These are phyloP conservation scores for Phytophthora chlamydospora DNA, from an alignment of 352 stramenopile species.

Conservation along the genomic window DNA sequence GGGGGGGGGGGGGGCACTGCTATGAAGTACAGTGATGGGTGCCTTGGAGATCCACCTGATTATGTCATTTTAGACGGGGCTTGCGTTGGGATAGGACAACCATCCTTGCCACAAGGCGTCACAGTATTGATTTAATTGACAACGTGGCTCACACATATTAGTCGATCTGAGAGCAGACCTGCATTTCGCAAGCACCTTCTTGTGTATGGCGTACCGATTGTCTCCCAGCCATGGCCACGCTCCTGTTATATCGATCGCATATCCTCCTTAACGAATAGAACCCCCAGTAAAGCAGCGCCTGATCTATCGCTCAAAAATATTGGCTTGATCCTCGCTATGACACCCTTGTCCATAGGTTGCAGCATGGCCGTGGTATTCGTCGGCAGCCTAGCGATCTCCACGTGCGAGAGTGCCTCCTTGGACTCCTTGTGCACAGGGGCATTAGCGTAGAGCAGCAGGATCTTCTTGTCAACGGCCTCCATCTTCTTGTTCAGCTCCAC, in stretches of 20 bases:
- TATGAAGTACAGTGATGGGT: too few relatives aligned
- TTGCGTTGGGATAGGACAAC: too few relatives aligned
- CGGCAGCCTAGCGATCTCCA: not conserved
- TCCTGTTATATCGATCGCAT: not conserved
- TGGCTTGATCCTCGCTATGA: slow-evolving; percentile 3
- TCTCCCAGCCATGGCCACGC: not conserved
- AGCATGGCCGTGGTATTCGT: slow-evolving; percentile 6
- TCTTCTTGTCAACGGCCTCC: not conserved
- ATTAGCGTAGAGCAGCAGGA: slow-evolving; percentile 6
- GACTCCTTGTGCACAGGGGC: not conserved
- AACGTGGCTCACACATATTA: too few relatives aligned
- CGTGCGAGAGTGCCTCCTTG: not conserved
- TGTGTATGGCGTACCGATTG: not conserved
- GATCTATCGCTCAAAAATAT: slow-evolving; percentile 1
- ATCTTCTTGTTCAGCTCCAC: slow-evolving; percentile 2
- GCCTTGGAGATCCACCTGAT: too few relatives aligned
- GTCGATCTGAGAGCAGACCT: not conserved
- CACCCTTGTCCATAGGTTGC: slow-evolving; percentile 8
- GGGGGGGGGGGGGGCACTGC: too few relatives aligned
- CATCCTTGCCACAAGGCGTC: too few relatives aligned
- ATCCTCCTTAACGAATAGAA: not conserved
- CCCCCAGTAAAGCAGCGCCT: not conserved
- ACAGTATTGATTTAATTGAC: too few relatives aligned
- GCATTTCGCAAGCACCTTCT: slow-evolving; percentile 3
- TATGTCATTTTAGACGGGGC: too few relatives aligned